Evolutionary conservation across 305 asterid species (phyloP).

Genomic region (Plantago rigida): DNA sequence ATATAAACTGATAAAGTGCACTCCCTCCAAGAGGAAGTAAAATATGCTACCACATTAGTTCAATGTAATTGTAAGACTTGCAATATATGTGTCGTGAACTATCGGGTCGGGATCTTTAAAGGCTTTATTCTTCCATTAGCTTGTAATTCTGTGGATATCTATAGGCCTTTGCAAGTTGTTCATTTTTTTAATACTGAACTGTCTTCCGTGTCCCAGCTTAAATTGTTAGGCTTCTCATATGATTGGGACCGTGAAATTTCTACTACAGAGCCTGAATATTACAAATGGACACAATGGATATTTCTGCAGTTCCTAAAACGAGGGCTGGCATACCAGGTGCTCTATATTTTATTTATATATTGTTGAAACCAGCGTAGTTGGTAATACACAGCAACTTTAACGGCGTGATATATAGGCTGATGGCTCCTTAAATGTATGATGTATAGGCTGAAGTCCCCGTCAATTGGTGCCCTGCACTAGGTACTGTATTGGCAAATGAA

Average conservation of each 20-base stretch:
- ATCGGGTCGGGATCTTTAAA: constrained; percentile 4
- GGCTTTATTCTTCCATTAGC: background rate
- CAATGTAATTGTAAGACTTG: background rate
- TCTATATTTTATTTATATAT: constrained; percentile 5
- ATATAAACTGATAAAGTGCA: background rate
- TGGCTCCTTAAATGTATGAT: constrained; percentile 17
- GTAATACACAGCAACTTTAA: constrained; percentile 1
- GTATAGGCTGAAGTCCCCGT: constrained; percentile 94
- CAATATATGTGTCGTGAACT: too few relatives aligned
- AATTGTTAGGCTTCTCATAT: constrained; percentile 81
- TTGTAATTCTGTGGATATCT: background rate
- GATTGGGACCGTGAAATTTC: constrained; percentile 98
- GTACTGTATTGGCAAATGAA: constrained; percentile 95
- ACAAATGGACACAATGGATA: constrained; percentile 98
- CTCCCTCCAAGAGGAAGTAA: background rate
- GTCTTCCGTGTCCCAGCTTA: constrained; percentile 55
- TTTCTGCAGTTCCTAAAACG: constrained; percentile 86
- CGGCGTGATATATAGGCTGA: background rate
- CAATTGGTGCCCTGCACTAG: constrained; percentile 99
- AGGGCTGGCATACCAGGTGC: constrained; percentile 91
- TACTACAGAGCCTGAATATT: constrained; percentile 88
- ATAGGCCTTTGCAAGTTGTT: constrained; percentile 2
- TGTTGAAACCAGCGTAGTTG: constrained; percentile 11
- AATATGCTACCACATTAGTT: constrained; percentile 9
- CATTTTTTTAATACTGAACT: constrained; percentile 28